Percentiles rank a stretch among this genome's conserved stretches.
phyloP scores from a whole-genome alignment of 176 grass and related monocot species.

The Eleusine coracana region DNA sequence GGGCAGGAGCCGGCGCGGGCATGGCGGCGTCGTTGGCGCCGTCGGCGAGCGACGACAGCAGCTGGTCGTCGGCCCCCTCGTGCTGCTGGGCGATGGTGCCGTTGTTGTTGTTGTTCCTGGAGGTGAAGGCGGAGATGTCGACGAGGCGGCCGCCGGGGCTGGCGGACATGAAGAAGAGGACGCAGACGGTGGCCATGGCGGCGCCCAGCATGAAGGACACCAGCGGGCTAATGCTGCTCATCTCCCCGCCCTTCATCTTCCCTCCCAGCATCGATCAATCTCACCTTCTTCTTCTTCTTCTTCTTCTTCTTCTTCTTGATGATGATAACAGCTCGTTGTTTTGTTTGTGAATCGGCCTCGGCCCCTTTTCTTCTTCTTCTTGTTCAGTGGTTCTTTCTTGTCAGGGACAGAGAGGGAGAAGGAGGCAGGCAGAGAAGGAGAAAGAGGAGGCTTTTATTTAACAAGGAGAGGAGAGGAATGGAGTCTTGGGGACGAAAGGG shows the following conservation, averaged over 20 bases:
- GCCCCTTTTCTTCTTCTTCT: too few relatives aligned
- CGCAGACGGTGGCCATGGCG: constrained; percentile 75
- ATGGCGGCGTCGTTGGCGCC: neutral
- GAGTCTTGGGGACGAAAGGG: too few relatives aligned
- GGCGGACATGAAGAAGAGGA: constrained; percentile 75
- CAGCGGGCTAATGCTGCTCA: constrained; percentile 59
- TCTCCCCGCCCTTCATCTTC: constrained; percentile 51
- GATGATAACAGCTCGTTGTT: too few relatives aligned
- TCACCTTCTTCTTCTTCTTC: too few relatives aligned
- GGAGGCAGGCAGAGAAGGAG: too few relatives aligned
- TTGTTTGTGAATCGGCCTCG: too few relatives aligned
- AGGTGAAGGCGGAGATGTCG: constrained; percentile 44
- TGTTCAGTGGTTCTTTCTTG: too few relatives aligned
- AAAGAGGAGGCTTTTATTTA: too few relatives aligned
- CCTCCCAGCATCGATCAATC: neutral
- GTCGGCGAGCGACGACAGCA: neutral
- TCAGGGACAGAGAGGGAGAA: too few relatives aligned
- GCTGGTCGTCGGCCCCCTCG: neutral
- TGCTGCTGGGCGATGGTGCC: too few relatives aligned
- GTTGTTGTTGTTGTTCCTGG: neutral
- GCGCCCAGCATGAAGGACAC: constrained; percentile 76
- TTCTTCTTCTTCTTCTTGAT: too few relatives aligned
- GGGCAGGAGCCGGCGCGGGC: constrained; percentile 33
- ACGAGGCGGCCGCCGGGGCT: constrained; percentile 39
- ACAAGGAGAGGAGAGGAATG: too few relatives aligned